phyloP scores from a whole-genome alignment of 768 basidiomycete species.

The Sarcodon aspratus region DNA sequence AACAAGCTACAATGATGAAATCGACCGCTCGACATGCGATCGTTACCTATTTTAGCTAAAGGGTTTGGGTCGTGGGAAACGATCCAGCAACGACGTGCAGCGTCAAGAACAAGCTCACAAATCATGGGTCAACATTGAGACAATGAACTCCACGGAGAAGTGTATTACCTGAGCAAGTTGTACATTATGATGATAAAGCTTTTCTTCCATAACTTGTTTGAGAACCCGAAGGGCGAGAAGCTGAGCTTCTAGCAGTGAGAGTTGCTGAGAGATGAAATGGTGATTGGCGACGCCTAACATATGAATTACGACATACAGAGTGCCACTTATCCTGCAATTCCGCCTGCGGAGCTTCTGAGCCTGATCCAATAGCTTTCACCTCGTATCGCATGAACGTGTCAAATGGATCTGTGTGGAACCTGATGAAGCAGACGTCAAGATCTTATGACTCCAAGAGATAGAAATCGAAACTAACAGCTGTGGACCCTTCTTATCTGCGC shows the following conservation, averaged over 20 bases:
- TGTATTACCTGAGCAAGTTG: conserved; percentile 78
- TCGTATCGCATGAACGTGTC: conserved; percentile 96
- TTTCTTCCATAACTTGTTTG: conserved; percentile 99
- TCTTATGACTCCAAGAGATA: background rate
- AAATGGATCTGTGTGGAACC: conserved; percentile 97
- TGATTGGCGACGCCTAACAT: background rate
- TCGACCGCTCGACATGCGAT: too few relatives aligned
- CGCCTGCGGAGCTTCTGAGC: conserved; percentile 94
- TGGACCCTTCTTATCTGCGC: conserved; percentile 90
- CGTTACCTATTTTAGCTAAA: too few relatives aligned
- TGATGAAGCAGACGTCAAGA: conserved; percentile 19
- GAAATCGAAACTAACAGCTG: conserved; percentile 61
- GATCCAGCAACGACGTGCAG: too few relatives aligned
- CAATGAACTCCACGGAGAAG: background rate
- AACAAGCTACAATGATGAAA: too few relatives aligned
- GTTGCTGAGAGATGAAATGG: conserved; percentile 48
- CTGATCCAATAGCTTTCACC: conserved; percentile 97
- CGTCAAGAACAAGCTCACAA: too few relatives aligned
- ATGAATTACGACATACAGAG: conserved; percentile 43
- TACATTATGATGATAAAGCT: conserved; percentile 96
- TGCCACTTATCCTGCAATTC: conserved; percentile 97
- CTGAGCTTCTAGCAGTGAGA: conserved; percentile 85
- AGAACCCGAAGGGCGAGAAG: conserved; percentile 76
- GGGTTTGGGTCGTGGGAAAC: too few relatives aligned
- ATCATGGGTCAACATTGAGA: background rate